Evolutionary conservation across 2,329 filamentous ascomycete species (phyloP).

Genomic region (Pseudogymnoascus sp.): DNA sequence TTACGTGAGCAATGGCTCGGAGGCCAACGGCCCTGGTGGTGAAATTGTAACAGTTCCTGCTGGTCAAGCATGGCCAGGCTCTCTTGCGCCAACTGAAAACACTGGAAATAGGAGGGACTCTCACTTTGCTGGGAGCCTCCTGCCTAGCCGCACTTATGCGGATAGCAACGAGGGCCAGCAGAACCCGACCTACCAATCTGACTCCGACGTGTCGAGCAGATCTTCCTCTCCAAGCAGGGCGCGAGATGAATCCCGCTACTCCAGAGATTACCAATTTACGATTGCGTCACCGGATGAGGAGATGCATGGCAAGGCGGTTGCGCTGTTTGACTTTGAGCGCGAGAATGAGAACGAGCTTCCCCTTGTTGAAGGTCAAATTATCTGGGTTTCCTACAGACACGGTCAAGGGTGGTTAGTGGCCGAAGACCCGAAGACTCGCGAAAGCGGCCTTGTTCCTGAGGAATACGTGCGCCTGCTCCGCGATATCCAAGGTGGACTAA

Average conservation of each 20-base stretch:
- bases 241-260: slow-evolving; percentile 71
- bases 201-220: slow-evolving; percentile 52
- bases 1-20: slow-evolving; percentile 62
- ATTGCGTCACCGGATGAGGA: slow-evolving; percentile 94
- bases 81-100: slow-evolving; percentile 32
- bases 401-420: slow-evolving; percentile 97
- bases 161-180: slow-evolving; percentile 32
- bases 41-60: slow-evolving; percentile 74
- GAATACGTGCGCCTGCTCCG: slow-evolving; percentile 89
- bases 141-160: slow-evolving; percentile 32
- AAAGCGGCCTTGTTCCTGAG: slow-evolving; percentile 91
- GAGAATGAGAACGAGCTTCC: slow-evolving; percentile 97
- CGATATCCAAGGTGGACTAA: slow-evolving; percentile 87
- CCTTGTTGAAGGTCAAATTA: slow-evolving; percentile 87
- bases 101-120: slow-evolving; percentile 43
- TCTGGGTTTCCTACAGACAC: slow-evolving; percentile 91
- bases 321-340: slow-evolving; percentile 86
- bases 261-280: slow-evolving; percentile 87
- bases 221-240: slow-evolving; percentile 52
- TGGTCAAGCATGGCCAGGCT: slow-evolving; percentile 39
- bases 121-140: slow-evolving; percentile 43
- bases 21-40: slow-evolving; percentile 69
- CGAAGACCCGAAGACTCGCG: slow-evolving; percentile 87
- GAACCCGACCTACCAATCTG: slow-evolving; percentile 35
- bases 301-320: slow-evolving; percentile 94